Conservation (phyloP, 1,139 yeast species). For the Fermentozyma sake region DNA sequence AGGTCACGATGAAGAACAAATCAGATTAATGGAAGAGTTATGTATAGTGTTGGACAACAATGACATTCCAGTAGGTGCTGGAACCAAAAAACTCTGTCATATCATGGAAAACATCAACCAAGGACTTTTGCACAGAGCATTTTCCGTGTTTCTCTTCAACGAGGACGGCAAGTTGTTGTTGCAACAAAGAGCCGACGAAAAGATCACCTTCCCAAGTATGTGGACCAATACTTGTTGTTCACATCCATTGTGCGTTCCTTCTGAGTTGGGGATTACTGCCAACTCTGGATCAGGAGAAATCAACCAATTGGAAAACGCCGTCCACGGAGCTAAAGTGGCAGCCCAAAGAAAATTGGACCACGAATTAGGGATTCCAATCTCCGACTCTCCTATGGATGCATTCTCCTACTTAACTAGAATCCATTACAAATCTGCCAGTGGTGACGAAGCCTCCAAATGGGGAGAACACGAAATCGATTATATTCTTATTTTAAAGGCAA, state of each 20-base stretch:
- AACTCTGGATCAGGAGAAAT: constrained; percentile 31
- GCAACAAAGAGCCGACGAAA: constrained; percentile 94
- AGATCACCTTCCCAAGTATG: constrained; percentile 91
- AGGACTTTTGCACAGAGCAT: constrained; percentile 92
- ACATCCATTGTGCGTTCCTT: constrained; percentile 83
- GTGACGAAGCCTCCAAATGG: constrained; percentile 69
- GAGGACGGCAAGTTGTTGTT: constrained; percentile 69
- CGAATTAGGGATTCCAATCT: constrained; percentile 78
- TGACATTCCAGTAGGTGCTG: constrained; percentile 87
- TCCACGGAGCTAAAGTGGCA: constrained; percentile 78
- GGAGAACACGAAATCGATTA: constrained; percentile 98
- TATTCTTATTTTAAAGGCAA: constrained; percentile 71
- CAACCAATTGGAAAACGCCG: constrained; percentile 43
- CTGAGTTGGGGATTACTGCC: constrained; percentile 61
- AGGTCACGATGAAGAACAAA: constrained; percentile 94
- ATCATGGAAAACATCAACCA: constrained; percentile 78
- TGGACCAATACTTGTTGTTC: constrained; percentile 99
- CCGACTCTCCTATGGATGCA: constrained; percentile 58
- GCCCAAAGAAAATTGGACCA: constrained; percentile 90
- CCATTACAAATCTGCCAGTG: constrained; percentile 86
- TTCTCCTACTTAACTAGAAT: constrained; percentile 88
- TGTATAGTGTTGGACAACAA: constrained; percentile 89
- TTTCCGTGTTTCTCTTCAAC: constrained; percentile 87
- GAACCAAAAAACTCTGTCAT: constrained; percentile 90
- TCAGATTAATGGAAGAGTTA: constrained; percentile 90